phyloP scores from a whole-genome alignment of 352 stramenopile species.

The Peronospora belbahrii region DNA sequence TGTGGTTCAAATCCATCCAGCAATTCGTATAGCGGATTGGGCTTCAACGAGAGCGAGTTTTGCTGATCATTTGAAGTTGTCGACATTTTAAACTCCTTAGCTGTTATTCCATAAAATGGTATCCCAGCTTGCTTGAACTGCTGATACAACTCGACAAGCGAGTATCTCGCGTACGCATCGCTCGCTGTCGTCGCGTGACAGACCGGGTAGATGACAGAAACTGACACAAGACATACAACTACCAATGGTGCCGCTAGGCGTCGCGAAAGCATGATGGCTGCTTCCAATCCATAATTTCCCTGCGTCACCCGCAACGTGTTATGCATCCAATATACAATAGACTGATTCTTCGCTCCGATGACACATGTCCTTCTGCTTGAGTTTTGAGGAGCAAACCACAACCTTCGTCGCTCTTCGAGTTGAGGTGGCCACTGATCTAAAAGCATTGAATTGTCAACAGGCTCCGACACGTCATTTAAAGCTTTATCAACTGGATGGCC shows the following conservation, averaged over 20 bases:
- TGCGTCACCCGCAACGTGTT: conserved; percentile 48
- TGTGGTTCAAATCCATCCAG: conserved; percentile 35
- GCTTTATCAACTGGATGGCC: neutral
- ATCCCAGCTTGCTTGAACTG: conserved; percentile 34
- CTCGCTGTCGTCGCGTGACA: conserved; percentile 45
- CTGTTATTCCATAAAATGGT: conserved; percentile 40
- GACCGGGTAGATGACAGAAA: conserved; percentile 42
- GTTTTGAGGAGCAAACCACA: conserved; percentile 30
- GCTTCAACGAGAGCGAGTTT: conserved; percentile 6
- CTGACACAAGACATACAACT: conserved; percentile 37
- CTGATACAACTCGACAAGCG: conserved; percentile 39
- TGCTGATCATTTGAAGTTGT: neutral
- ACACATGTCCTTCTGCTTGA: conserved; percentile 4
- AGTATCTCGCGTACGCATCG: conserved; percentile 53
- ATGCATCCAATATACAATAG: conserved; percentile 68
- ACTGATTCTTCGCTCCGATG: conserved; percentile 4
- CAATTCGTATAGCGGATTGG: conserved; percentile 28
- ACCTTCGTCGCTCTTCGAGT: conserved; percentile 35
- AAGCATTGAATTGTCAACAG: conserved; percentile 15
- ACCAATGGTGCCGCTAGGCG: conserved; percentile 37
- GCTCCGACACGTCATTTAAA: neutral
- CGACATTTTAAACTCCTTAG: conserved; percentile 4
- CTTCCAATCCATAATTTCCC: conserved; percentile 55
- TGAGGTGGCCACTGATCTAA: conserved; percentile 40
- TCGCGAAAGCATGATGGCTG: conserved; percentile 37